Evolutionary conservation across 345 rosid species (phyloP), one percentile per base, ranked within the genome.

Genomic region (Erodium maritimum): DNA sequence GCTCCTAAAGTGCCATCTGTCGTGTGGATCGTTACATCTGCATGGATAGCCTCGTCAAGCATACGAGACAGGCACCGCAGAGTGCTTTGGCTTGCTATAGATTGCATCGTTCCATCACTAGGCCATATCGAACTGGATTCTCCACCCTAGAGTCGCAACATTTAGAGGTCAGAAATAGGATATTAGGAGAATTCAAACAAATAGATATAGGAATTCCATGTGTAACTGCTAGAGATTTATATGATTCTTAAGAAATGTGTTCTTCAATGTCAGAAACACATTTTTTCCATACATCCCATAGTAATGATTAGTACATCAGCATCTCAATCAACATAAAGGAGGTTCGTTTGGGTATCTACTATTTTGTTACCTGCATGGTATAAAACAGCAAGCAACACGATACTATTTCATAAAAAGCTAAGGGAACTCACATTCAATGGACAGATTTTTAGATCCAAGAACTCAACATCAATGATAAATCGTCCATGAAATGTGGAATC

Each of bases 401-500:
- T 37, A 37, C 46, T 12, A 37, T 37, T 37, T 37, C 46, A 11
- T 53, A 19, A 52, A 50, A n/a, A 37, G 48, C 4, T 57, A 55
- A 22, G 67, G 65, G 64, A 63, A 66, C 91, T 81, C 67, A 88
- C 96, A 76, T 80, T 83, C 51, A 74, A 9, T 65, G 88, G 75
- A 77, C 57, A 77, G 73, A 82, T 72, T 73, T 77, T 86, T 73
- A 91, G 80, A 63, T 91, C 96, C n/a, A 91, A 77, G 74, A 91
- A 91, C 80, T 91, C 98, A 0, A 91, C 95, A 61, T 91, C 98
- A 61, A 91, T 75, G 54, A 82, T 73, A 71, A 84, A 79, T 51
- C 89, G 90, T 25, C 95, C 95, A 18, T 71, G 87, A 63, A 82
- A 72, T 25, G 59, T 51, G 24, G 83, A 70, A 63, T 88, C 98